Evolutionary conservation across 257 asterid species (phyloP), one percentile per base, ranked within the genome.

Genomic region (Nicotiana noctiflora): DNA sequence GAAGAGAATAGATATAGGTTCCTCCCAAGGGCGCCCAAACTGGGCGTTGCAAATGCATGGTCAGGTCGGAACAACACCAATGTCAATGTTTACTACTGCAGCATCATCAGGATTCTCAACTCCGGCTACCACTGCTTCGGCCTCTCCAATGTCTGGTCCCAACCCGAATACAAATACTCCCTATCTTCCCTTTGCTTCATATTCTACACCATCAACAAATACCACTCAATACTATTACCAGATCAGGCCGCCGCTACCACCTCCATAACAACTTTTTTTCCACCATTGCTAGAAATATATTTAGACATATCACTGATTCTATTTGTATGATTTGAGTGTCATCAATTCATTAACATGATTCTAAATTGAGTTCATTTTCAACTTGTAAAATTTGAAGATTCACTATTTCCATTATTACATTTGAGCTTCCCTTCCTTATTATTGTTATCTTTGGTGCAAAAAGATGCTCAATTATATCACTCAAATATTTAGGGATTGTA

Each of bases 81-180:
- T 81, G 68, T 80, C 91, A 82, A 77, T 81, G 82, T 78, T 83
- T 2, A 19, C 84, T 86, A 34, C 76, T 44, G 96, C 97, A 91
- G 97, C 97, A 93, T 93, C 97, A 93, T 93, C 97, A 91, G 97
- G 97, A 93, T 93, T 93, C 97, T 81, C 92, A 84, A 79, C 89
- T 77, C 86, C 89, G 81, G 87, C 84, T 79, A 84, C 86, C 80
- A 57, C 49, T 65, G 79, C 87, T 64, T 56, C 85, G 46, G 70
- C 87, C 74, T 76, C 86, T 72, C 57, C 81, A 61, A 32, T 82
- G 18, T 68, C 75, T 25, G 77, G 70, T 46, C 84, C 84, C 18
- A 74, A 82, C 70, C 12, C 49, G 49, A 40, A 19, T 0, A 49
- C 85, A 6, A 80, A 83, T 21, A 37, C 83, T n/a, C 81, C 29